These are phyloP conservation scores for Pisolithus sp. DNA, from an alignment of 768 basidiomycete genomes.

Conservation along the genomic window DNA sequence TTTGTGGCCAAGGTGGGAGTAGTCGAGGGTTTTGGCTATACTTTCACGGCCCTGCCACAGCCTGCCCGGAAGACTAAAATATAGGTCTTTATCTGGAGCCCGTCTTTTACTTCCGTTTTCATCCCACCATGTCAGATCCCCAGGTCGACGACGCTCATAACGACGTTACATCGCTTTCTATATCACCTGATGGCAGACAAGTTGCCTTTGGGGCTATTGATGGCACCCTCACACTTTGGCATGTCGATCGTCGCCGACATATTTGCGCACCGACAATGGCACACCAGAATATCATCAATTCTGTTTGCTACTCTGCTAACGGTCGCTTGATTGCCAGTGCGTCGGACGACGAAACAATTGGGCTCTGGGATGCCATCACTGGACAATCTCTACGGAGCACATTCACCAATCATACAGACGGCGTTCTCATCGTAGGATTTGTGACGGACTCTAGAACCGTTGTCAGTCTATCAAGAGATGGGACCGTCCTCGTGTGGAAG, in stretches of 20 bases:
- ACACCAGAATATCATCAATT: slow-evolving; percentile 4
- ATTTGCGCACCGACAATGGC: slow-evolving; percentile 8
- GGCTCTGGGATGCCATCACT: slow-evolving; percentile 4
- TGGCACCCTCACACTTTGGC: too few relatives aligned
- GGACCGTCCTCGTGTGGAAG: neutral
- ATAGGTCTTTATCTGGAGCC: too few relatives aligned
- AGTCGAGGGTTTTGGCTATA: too few relatives aligned
- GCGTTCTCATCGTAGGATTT: neutral
- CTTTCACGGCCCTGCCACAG: too few relatives aligned
- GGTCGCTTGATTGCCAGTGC: slow-evolving; percentile 4
- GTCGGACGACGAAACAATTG: slow-evolving; percentile 4
- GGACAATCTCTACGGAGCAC: too few relatives aligned
- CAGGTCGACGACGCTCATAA: neutral
- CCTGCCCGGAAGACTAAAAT: too few relatives aligned
- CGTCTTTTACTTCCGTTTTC: too few relatives aligned
- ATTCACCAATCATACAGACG: too few relatives aligned
- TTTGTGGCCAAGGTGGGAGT: too few relatives aligned
- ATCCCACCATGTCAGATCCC: neutral
- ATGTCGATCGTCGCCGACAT: neutral
- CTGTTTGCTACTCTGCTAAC: slow-evolving; percentile 1
- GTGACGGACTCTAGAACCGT: slow-evolving; percentile 1
- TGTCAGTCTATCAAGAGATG: slow-evolving; percentile 8
- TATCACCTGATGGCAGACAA: neutral
- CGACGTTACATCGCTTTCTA: neutral
- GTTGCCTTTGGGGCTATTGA: slow-evolving; percentile 5